A percentile compares a stretch with the other conserved stretches of the same genome.
Evolutionary conservation across 1,139 yeast species (phyloP).

Genomic region (Hanseniaspora gamundiae): DNA sequence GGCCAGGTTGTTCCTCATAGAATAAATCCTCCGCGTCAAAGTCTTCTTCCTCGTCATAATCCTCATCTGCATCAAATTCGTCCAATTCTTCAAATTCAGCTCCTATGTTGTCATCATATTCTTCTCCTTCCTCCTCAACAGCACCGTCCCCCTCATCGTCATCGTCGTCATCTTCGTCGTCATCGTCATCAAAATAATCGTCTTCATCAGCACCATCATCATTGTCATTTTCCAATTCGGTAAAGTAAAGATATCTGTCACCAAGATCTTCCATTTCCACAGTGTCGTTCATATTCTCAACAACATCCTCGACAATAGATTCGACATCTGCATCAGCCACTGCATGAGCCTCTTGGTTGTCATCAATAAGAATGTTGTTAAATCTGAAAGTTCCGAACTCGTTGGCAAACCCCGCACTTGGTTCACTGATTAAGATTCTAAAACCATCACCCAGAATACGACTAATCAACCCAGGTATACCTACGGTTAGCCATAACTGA

Average conservation of each 20-base stretch:
- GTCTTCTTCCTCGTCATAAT: slow-evolving; percentile 7
- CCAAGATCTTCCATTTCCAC: slow-evolving; percentile 4
- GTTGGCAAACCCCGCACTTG: slow-evolving; percentile 9
- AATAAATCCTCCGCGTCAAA: not conserved
- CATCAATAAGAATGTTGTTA: slow-evolving; percentile 16
- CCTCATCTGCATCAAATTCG: slow-evolving; percentile 3
- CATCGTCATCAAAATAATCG: slow-evolving; percentile 13
- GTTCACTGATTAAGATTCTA: slow-evolving; percentile 20
- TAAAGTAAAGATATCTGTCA: not conserved
- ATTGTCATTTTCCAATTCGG: slow-evolving; percentile 7
- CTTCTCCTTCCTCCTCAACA: slow-evolving; percentile 10
- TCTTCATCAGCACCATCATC: slow-evolving; percentile 9
- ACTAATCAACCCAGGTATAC: slow-evolving; percentile 27
- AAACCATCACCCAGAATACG: slow-evolving; percentile 27
- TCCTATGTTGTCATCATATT: slow-evolving; percentile 10
- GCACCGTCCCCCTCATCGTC: slow-evolving; percentile 13
- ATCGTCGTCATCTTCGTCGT: slow-evolving; percentile 3
- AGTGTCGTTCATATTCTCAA: not conserved
- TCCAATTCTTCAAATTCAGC: slow-evolving; percentile 10
- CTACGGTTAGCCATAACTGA: slow-evolving; percentile 48
- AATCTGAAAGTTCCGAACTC: slow-evolving; percentile 13
- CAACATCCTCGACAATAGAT: slow-evolving; percentile 8
- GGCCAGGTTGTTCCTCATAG: no score
- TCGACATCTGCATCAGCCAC: slow-evolving; percentile 6
- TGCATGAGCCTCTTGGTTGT: slow-evolving; percentile 15